Evolutionary conservation across 2,329 filamentous ascomycete genomes (phyloP).

Genomic region (Paracorniculantispora psalliotae): DNA sequence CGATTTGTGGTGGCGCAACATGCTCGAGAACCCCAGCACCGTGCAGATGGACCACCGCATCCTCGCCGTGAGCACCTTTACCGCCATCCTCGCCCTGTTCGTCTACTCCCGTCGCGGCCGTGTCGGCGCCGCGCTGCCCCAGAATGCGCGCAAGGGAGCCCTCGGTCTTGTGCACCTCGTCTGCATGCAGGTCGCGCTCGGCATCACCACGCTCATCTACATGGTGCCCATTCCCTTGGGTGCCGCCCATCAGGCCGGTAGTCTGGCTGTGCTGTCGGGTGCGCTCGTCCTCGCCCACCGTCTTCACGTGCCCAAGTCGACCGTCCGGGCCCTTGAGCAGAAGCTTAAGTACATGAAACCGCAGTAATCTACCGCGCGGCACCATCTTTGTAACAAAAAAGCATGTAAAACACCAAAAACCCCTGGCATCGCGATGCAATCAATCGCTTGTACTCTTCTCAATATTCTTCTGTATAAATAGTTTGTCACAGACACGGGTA

Average conservation of each 20-base stretch:
- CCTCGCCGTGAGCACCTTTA: conserved; percentile 84
- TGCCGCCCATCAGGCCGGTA: conserved; percentile 88
- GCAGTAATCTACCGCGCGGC: conserved; percentile 24
- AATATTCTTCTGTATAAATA: conserved; percentile 12
- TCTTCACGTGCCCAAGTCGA: conserved; percentile 66
- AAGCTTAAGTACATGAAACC: conserved; percentile 32
- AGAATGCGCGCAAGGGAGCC: conserved; percentile 61
- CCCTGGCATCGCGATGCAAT: neutral
- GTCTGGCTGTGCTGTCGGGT: conserved; percentile 76
- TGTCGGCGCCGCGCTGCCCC: conserved; percentile 54
- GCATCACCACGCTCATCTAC: conserved; percentile 88
- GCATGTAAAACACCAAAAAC: neutral
- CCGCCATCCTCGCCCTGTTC: conserved; percentile 71
- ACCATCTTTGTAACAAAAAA: conserved; percentile 10
- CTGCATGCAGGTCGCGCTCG: conserved; percentile 74
- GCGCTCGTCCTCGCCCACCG: conserved; percentile 74
- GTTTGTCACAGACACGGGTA: neutral
- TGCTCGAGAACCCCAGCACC: conserved; percentile 92
- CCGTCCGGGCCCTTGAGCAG: conserved; percentile 55
- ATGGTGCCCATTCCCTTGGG: conserved; percentile 86
- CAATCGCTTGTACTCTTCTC: conserved; percentile 4
- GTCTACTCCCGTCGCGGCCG: conserved; percentile 69
- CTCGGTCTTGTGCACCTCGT: conserved; percentile 79
- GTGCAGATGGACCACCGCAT: conserved; percentile 96
- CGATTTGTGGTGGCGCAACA: conserved; percentile 95